Evolutionary conservation across 192 early-diverging fungal genomes (phyloP), one percentile per base, ranked within the genome.

Genomic region (Coemansia sp.): DNA sequence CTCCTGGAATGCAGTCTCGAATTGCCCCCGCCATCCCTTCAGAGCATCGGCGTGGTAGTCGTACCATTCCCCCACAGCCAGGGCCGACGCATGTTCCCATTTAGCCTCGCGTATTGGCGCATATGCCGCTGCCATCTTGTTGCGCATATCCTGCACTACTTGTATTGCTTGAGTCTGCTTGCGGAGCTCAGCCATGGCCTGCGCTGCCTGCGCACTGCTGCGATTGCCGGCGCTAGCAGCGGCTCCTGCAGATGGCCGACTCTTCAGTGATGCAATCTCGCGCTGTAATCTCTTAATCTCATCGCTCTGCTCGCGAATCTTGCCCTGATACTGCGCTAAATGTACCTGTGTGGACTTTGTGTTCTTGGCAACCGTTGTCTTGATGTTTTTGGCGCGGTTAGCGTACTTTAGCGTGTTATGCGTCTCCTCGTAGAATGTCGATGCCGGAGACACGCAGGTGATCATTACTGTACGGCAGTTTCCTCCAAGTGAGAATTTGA

Each of bases 401-500:
- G 89, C 88, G 54, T 91, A 93, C 68, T 90, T 91, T 0, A 93
- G 76, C 19, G 91, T 91, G 66, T 90, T 90, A 34, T 87, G 75
- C 5, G 91, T 91, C 65, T 93, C 91, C 59, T 90, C 90, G 49
- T 78, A 89, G 58, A 88, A 85, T 19, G 76, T 67, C 12, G 78
- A 74, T 12, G 84, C 83, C 5, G 90, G 88, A 10, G 86, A 86
- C 23, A 91, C 87, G 61, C 88, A 88, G 9, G 87, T 86, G 59
- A 93, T 89, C 91, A 93, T 93, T 7, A 89, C 87, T 5, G 87
- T 88, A n/a, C 84, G 82, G 65, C 88, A 89, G 72, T 93, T 91
- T 14, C 91, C 91, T 48, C 88, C 88, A 58, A 93, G 76, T 26
- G 91, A 89, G 60, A 85, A 85, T 67, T 92, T 89, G 24, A 90